phyloP scores from a whole-genome alignment of 2,329 filamentous ascomycete genomes.

The Leptographium wingfieldii region DNA sequence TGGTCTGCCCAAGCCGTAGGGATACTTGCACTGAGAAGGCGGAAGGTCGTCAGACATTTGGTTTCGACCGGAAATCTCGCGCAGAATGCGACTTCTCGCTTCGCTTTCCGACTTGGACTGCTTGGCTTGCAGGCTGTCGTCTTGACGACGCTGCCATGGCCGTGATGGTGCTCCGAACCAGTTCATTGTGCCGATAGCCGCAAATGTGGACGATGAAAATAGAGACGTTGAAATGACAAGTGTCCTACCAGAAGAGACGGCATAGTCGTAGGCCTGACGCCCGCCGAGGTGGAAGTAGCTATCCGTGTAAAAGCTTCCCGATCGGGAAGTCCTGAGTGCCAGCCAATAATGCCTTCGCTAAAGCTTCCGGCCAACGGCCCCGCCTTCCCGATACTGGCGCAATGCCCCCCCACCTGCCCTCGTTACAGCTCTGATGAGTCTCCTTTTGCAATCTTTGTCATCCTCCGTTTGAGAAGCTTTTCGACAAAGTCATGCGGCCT shows the following conservation, averaged over 20 bases:
- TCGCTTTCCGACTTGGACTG: not conserved
- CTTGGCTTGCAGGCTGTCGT: not conserved
- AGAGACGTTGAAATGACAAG: not conserved
- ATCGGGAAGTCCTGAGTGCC: not conserved
- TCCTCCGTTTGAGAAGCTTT: not conserved
- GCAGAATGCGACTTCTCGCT: not conserved
- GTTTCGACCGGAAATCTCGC: not conserved
- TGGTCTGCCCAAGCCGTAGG: not conserved
- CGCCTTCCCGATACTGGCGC: not conserved
- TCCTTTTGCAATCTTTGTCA: not conserved
- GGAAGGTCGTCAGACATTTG: not conserved
- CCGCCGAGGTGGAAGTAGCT: not conserved
- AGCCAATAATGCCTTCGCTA: not conserved
- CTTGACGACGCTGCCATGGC: not conserved
- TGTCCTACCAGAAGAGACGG: too few species aligned
- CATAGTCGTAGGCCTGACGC: too few species aligned
- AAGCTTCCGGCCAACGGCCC: not conserved
- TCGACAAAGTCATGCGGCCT: not conserved
- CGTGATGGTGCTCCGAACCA: not conserved
- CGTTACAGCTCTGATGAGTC: not conserved
- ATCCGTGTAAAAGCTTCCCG: not conserved
- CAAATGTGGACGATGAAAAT: not conserved
- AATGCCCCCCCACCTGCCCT: not conserved
- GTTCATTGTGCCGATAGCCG: not conserved
- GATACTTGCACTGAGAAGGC: not conserved